These are phyloP conservation scores for Fusarium foetens DNA, from an alignment of 2,329 filamentous ascomycete genomes.

Conservation along the genomic window DNA sequence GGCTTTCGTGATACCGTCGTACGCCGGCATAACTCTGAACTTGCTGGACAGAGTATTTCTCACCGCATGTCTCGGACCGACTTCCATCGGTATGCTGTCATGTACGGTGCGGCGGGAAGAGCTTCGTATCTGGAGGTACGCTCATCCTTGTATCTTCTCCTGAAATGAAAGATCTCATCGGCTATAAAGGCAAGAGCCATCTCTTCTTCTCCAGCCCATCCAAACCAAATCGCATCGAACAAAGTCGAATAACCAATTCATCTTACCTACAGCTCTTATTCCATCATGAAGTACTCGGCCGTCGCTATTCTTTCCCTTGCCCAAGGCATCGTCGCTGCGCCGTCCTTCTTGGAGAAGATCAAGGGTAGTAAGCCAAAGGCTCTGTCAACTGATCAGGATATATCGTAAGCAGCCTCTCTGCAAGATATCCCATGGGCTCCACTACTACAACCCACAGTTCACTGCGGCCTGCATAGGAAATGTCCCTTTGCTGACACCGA, in stretches of 20 bases:
- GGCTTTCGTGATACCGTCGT: no score
- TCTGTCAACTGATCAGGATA: not conserved
- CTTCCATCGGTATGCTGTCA: not conserved
- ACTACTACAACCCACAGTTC: no score
- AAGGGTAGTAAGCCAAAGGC: not conserved
- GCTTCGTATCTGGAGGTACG: no score
- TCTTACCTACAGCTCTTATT: accelerated
- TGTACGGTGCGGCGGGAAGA: no score
- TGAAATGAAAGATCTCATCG: no score
- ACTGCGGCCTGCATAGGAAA: no score
- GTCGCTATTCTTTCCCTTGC: not conserved
- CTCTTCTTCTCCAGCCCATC: accelerated
- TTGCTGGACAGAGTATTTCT: no score
- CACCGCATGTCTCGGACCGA: no score
- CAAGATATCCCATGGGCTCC: no score
- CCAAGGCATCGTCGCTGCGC: not conserved
- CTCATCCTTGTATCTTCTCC: no score
- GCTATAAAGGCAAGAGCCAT: not conserved
- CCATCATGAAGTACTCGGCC: constrained; percentile 7
- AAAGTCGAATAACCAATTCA: accelerated
- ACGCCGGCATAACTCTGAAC: no score
- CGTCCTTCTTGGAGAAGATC: not conserved
- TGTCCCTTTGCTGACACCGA: accelerated
- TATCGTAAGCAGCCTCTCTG: not conserved
- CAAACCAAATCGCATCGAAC: accelerated